Evolutionary conservation across 768 basidiomycete genomes (phyloP), one percentile per base, ranked within the genome.

Genomic region (Mrakia hoshinonis): DNA sequence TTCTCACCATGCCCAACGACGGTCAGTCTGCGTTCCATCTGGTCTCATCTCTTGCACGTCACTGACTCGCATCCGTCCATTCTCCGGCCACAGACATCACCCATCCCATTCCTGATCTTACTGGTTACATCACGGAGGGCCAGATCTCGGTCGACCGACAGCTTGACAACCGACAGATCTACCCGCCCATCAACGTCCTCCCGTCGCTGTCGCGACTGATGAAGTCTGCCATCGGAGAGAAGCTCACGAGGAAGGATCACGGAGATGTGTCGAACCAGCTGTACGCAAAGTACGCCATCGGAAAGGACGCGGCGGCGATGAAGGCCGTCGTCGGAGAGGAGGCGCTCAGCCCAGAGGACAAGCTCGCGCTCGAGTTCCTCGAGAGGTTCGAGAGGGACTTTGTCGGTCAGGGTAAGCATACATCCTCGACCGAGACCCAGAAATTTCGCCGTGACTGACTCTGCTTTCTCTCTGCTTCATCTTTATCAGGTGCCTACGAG

Each of bases 291-390:
- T 97, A 98, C 81, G 95, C 95, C 75, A 95, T 96, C 77, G 95
- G 93, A 63, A 87, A 92, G 78, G 95, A 97, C 78, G 76, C 77
- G 18, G 95, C 94, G 61, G 92, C 94, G 1, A 99, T 99, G 96
- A 98, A 98, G 80, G 96, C 96, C 73, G 96, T 98, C 52, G 96
- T 99, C 65, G 96, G 96, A 76, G 96, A 98, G 81, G 96, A 99
- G 80, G 94, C 96, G 26, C 81, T 98, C 76, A 93, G 91, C 54
- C 82, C 86, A 0, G 96, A 98, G 80, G 96, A 99, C 81, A 97
- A 96, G 82, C 85, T 96, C 48, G 94, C 95, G 11, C 82, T 99
- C 62, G 94, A 98, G 80, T 99, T 99, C 84, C 81, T 99, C 75
- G 92, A 95, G 78, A 92, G 95, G 81, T 99, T 99, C 81, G 96